A percentile compares a stretch with the other conserved stretches of the same genome.
Evolutionary conservation across 1,139 yeast genomes (phyloP).

Genomic region (Debaryomyces subglobosus): DNA sequence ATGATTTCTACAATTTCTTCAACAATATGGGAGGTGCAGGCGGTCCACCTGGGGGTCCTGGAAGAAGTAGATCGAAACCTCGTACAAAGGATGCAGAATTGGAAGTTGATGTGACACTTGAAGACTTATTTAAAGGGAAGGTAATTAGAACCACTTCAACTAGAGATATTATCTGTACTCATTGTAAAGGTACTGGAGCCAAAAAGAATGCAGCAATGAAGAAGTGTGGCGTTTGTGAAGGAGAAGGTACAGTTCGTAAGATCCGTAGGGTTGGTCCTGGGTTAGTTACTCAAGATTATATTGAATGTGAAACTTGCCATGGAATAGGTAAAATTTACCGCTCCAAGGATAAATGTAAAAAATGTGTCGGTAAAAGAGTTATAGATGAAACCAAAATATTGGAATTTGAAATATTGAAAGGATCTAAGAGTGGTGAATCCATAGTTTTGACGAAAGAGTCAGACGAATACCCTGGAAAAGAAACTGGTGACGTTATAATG

Average conservation of each 20-base stretch:
- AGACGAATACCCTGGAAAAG: slow-evolving; percentile 75
- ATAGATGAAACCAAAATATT: slow-evolving; percentile 70
- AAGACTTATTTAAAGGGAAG: slow-evolving; percentile 82
- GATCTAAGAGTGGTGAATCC: slow-evolving; percentile 63
- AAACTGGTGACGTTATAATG: slow-evolving; percentile 79
- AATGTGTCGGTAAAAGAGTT: slow-evolving; percentile 68
- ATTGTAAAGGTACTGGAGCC: slow-evolving; percentile 78
- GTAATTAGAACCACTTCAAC: slow-evolving; percentile 73
- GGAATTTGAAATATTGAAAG: slow-evolving; percentile 78
- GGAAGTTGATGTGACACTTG: slow-evolving; percentile 65
- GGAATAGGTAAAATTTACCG: slow-evolving; percentile 71
- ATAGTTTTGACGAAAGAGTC: slow-evolving; percentile 71
- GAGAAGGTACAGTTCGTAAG: slow-evolving; percentile 65
- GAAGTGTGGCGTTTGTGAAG: slow-evolving; percentile 70
- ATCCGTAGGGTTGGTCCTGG: slow-evolving; percentile 78
- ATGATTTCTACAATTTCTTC: slow-evolving; percentile 77
- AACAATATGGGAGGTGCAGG: slow-evolving; percentile 42
- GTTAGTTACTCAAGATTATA: slow-evolving; percentile 63
- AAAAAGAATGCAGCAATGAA: slow-evolving; percentile 59
- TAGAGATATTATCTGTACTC: slow-evolving; percentile 69
- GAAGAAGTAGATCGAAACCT: slow-evolving; percentile 15
- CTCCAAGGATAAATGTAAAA: slow-evolving; percentile 74
- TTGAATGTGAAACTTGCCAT: slow-evolving; percentile 68
- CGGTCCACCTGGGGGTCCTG: slow-evolving; percentile 13
- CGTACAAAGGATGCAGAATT: slow-evolving; percentile 70